phyloP scores from a whole-genome alignment of 2,329 filamentous ascomycete species.

The Aureobasidium sp. region DNA sequence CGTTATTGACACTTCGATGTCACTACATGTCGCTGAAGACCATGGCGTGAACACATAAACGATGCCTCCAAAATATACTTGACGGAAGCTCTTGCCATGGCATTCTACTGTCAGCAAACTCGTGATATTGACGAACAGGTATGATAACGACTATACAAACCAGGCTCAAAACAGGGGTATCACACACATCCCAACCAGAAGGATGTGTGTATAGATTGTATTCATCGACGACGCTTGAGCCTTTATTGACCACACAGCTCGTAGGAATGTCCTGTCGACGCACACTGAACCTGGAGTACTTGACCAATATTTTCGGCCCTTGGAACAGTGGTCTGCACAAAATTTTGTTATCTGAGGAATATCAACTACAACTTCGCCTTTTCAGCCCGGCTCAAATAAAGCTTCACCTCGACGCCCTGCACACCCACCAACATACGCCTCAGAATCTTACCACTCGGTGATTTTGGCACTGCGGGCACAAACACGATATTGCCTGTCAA shows the following conservation, averaged over 20 bases:
- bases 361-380: slow-evolving; percentile 35
- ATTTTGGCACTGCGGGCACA: slow-evolving; percentile 27
- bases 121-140: background rate
- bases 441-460: slow-evolving; percentile 27
- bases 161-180: background rate
- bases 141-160: background rate
- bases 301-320: background rate
- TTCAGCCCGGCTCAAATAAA: slow-evolving; percentile 27
- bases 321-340: background rate
- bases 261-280: too few relatives aligned
- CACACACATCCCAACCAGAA: background rate
- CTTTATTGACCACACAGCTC: too few relatives aligned
- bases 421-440: slow-evolving; percentile 31
- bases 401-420: slow-evolving; percentile 30
- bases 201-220: too few relatives aligned
- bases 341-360: background rate
- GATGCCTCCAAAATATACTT: too few relatives aligned
- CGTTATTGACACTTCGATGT: background rate
- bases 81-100: too few relatives aligned
- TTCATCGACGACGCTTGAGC: too few relatives aligned
- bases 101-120: background rate
- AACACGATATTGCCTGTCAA: slow-evolving; percentile 28
- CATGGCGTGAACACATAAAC: too few relatives aligned
- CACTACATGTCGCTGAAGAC: background rate
- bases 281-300: background rate